Evolutionary conservation across 805 yeast species (phyloP).

Genomic region (Metschnikowia gelsemii): DNA sequence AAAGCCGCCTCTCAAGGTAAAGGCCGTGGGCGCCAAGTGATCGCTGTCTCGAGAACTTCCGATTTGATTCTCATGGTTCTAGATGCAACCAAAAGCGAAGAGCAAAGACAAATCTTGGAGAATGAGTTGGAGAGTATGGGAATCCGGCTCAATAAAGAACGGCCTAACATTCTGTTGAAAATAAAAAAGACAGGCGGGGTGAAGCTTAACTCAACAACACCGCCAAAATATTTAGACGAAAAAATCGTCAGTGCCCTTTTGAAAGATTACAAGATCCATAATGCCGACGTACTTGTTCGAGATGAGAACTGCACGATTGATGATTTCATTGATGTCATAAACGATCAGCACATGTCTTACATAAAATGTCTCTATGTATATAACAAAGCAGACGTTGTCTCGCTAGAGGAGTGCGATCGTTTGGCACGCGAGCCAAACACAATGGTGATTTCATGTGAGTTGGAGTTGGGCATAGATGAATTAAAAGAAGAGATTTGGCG

Average conservation of each 20-base stretch:
- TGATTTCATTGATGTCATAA: conserved; percentile 86
- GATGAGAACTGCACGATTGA: conserved; percentile 90
- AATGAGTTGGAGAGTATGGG: conserved; percentile 92
- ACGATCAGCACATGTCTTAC: conserved; percentile 83
- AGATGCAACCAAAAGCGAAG: conserved; percentile 92
- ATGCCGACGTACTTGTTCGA: conserved; percentile 87
- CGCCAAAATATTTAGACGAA: conserved; percentile 80
- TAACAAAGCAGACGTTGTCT: conserved; percentile 93
- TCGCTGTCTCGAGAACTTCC: conserved; percentile 93
- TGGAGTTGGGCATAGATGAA: conserved; percentile 82
- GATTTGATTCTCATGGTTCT: conserved; percentile 89
- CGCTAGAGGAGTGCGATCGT: conserved; percentile 89
- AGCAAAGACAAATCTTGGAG: conserved; percentile 84
- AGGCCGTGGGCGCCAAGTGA: conserved; percentile 96
- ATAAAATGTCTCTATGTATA: conserved; percentile 90
- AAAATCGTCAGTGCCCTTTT: conserved; percentile 72
- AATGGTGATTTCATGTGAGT: conserved; percentile 88
- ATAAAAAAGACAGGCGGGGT: conserved; percentile 89
- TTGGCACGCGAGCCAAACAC: conserved; percentile 92
- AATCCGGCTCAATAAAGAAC: conserved; percentile 76
- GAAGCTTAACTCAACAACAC: conserved; percentile 74
- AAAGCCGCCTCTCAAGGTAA: conserved; percentile 96
- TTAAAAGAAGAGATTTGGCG: conserved; percentile 93
- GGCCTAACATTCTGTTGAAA: conserved; percentile 75
- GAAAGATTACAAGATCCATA: conserved; percentile 86